Conservation (phyloP, 106 monocot genomes). For the Vanilla planifolia region DNA sequence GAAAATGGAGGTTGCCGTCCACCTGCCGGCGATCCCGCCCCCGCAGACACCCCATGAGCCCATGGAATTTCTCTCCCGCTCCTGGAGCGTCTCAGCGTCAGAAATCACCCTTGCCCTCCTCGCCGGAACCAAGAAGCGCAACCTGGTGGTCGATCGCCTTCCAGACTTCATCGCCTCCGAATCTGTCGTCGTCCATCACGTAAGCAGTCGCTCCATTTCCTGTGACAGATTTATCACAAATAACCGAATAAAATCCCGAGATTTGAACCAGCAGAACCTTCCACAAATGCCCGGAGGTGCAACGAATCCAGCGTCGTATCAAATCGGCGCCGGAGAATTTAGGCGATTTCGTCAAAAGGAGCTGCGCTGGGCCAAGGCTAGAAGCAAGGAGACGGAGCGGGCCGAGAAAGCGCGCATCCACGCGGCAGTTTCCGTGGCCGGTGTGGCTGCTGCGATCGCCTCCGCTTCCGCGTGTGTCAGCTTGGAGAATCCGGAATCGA, state of each 20-base stretch:
- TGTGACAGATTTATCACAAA: not conserved
- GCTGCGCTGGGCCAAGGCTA: conserved; percentile 12
- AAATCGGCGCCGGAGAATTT: not conserved
- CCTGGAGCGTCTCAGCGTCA: conserved; percentile 78
- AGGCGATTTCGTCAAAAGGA: conserved; percentile 49
- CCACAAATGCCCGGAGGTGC: not conserved
- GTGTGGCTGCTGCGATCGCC: conserved; percentile 74
- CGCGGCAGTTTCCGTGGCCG: conserved; percentile 65
- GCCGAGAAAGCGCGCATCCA: conserved; percentile 58
- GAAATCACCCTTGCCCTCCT: conserved; percentile 82
- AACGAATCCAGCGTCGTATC: not conserved
- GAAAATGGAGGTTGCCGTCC: conserved; percentile 6
- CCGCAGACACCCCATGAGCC: conserved; percentile 79
- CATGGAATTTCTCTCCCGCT: conserved; percentile 82
- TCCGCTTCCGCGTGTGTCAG: conserved; percentile 31
- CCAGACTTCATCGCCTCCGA: not conserved
- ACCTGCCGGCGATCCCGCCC: conserved; percentile 32
- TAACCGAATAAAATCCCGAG: too few relatives aligned
- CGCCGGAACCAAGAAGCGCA: conserved; percentile 25
- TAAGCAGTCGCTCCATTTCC: not conserved
- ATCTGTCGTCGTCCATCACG: not conserved
- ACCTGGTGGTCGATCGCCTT: not conserved
- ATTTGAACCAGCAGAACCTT: too few relatives aligned
- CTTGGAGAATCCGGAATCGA: conserved; percentile 21
- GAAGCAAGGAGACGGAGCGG: conserved; percentile 54